Conservation (phyloP, 768 basidiomycete genomes). For the Hysterangium stoloniferum region DNA sequence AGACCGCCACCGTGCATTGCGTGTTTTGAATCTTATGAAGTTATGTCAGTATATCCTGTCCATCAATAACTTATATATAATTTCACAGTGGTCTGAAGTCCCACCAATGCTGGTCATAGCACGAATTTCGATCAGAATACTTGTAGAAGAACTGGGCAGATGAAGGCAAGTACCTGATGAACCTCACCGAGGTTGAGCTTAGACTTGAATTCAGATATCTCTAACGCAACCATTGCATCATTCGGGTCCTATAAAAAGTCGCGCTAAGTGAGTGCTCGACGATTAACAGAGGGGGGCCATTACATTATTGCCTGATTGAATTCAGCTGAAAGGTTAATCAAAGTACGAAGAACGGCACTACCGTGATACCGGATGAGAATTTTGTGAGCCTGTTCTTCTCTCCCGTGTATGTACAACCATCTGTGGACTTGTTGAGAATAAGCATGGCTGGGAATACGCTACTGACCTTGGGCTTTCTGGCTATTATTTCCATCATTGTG, state of each 20-base stretch:
- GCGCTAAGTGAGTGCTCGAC: neutral
- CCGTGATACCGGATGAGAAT: slow-evolving; percentile 25
- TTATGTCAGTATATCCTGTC: no score
- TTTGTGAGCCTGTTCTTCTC: slow-evolving; percentile 20
- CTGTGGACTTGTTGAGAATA: neutral
- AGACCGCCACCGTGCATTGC: slow-evolving; percentile 7
- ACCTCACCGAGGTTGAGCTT: slow-evolving; percentile 21
- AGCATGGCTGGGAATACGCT: neutral
- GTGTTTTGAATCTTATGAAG: neutral
- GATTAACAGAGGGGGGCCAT: neutral
- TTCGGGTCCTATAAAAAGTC: slow-evolving; percentile 14
- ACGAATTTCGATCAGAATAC: neutral
- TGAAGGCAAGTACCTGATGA: slow-evolving; percentile 27
- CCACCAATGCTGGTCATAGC: slow-evolving; percentile 17
- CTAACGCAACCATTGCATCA: slow-evolving; percentile 22
- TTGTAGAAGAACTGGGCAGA: no score
- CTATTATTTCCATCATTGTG: no score
- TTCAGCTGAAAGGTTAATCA: neutral
- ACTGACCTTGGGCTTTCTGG: neutral
- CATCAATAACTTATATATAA: no score
- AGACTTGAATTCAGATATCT: slow-evolving; percentile 25
- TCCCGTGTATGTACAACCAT: slow-evolving; percentile 14
- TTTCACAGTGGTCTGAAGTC: slow-evolving; percentile 10
- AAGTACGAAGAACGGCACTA: neutral
- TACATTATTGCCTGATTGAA: neutral